Evolutionary conservation across 1,139 yeast genomes (phyloP).

Genomic region (Trichomonascaceae sp.): DNA sequence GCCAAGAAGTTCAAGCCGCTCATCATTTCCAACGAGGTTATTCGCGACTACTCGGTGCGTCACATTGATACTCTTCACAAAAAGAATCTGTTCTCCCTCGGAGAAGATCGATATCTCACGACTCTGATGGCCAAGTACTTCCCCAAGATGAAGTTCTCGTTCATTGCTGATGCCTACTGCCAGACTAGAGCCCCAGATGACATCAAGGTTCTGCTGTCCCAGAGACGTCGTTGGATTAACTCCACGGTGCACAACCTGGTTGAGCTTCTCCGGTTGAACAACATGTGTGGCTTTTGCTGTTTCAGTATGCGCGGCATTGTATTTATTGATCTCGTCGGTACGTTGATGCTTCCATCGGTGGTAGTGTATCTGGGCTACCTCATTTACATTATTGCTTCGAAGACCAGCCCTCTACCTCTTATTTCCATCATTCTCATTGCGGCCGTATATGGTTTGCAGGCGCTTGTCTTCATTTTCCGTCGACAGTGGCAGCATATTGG

Average conservation of each 20-base stretch:
- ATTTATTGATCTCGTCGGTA: slow-evolving; percentile 26
- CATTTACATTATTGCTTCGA: slow-evolving; percentile 24
- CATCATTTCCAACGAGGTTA: slow-evolving; percentile 26
- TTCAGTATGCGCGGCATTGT: slow-evolving; percentile 31
- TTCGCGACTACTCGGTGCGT: slow-evolving; percentile 26
- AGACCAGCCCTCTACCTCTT: slow-evolving; percentile 23
- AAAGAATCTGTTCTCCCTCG: slow-evolving; percentile 30
- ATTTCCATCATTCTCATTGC: slow-evolving; percentile 28
- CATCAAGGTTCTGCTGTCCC: slow-evolving; percentile 28
- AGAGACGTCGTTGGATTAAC: slow-evolving; percentile 34
- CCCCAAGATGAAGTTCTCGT: slow-evolving; percentile 27
- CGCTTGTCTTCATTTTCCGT: slow-evolving; percentile 26
- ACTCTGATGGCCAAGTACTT: slow-evolving; percentile 29
- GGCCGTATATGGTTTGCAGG: slow-evolving; percentile 30
- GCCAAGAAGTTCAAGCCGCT: slow-evolving; percentile 27
- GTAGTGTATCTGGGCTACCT: slow-evolving; percentile 29
- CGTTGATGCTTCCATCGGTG: slow-evolving; percentile 30
- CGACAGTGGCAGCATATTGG: slow-evolving; percentile 31
- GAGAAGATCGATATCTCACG: slow-evolving; percentile 32
- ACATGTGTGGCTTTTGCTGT: slow-evolving; percentile 31
- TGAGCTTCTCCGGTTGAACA: slow-evolving; percentile 27
- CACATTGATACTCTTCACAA: slow-evolving; percentile 30
- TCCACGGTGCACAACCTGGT: slow-evolving; percentile 31
- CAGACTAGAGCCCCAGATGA: slow-evolving; percentile 30
- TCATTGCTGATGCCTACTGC: slow-evolving; percentile 28